These are phyloP conservation scores for Creolimax fragrantissima DNA, from an alignment of 78 protist genomes.

Conservation along the genomic window DNA sequence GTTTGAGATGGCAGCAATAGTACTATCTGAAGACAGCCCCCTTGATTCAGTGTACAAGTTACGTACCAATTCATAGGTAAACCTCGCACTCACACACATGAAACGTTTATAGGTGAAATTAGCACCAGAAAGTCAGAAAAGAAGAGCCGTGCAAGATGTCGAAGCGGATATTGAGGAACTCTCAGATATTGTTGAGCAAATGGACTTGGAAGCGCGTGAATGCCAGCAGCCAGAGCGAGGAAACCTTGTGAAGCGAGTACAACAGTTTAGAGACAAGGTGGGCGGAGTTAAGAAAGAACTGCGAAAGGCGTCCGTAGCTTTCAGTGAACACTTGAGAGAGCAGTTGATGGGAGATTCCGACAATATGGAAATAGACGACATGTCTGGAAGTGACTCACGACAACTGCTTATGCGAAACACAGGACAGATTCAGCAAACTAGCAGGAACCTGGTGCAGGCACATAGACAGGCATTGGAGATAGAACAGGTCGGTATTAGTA, in stretches of 20 bases:
- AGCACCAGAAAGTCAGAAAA: neutral
- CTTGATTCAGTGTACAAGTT: no score
- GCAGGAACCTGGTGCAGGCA: neutral
- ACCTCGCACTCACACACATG: no score
- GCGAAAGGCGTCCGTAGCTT: neutral
- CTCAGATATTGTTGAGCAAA: neutral
- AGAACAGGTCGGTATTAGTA: neutral
- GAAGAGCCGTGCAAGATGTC: neutral
- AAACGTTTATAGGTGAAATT: no score
- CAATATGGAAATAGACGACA: neutral
- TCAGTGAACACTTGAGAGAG: neutral
- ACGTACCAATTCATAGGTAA: no score
- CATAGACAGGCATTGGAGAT: neutral
- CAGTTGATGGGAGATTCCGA: neutral
- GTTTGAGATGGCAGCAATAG: no score
- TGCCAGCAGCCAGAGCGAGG: neutral
- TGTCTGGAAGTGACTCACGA: neutral
- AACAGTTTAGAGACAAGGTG: neutral
- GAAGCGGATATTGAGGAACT: neutral
- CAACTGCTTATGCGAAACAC: neutral
- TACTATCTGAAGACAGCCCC: no score
- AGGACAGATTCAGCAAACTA: neutral
- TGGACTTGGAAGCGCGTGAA: constrained; percentile 1
- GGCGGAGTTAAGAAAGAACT: neutral
- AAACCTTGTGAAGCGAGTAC: neutral